Conservation (phyloP, 202 grass and related monocot species). For the Elaeis oleifera region DNA sequence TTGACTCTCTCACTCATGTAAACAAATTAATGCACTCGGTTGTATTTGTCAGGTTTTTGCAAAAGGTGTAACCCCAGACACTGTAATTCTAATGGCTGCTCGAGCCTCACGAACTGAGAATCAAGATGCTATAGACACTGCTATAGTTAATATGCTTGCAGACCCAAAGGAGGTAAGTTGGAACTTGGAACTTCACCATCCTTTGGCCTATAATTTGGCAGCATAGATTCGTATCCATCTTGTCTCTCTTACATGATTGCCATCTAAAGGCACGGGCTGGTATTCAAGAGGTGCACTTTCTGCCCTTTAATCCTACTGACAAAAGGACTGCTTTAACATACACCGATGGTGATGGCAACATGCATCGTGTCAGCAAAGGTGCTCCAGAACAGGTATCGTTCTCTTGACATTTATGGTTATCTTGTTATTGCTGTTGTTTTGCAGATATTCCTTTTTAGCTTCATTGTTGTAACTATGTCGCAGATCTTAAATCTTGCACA, state of each 20-base stretch:
- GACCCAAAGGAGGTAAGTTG: constrained; percentile 79
- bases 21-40: not conserved
- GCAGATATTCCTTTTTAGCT: not conserved
- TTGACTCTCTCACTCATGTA: not conserved
- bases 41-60: constrained; percentile 56
- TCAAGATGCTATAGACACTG: constrained; percentile 97
- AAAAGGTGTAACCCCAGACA: constrained; percentile 59
- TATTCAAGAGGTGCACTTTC: constrained; percentile 84
- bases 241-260: not conserved
- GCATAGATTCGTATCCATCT: constrained; percentile 8
- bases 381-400: constrained; percentile 77
- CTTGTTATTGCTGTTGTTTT: not conserved
- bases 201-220: not conserved
- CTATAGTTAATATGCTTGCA: constrained; percentile 91
- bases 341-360: constrained; percentile 51
- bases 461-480: constrained; percentile 21
- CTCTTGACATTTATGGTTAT: not conserved
- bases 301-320: constrained; percentile 90
- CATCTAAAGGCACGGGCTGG: constrained; percentile 59
- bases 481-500: constrained; percentile 84
- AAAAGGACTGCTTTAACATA: constrained; percentile 92
- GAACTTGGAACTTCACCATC: not conserved
- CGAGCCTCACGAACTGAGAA: constrained; percentile 88
- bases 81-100: constrained; percentile 84
- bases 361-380: constrained; percentile 92